phyloP scores from a whole-genome alignment of 129 eudicot species.

The Kitagawia praeruptora region DNA sequence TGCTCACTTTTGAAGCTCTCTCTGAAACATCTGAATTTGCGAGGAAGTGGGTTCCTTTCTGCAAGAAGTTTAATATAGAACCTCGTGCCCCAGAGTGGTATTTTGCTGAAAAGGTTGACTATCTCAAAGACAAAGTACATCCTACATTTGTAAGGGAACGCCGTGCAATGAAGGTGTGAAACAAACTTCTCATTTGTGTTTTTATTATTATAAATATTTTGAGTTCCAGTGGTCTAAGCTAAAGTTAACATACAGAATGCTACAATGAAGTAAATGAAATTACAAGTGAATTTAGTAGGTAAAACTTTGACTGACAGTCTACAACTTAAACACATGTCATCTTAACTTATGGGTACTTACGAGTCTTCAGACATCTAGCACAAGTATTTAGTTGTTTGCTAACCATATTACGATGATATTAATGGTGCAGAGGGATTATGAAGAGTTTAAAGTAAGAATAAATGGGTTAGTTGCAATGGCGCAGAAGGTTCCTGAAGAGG shows the following conservation, averaged over 20 bases:
- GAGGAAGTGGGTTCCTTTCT: constrained; percentile 90
- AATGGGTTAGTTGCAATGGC: constrained; percentile 87
- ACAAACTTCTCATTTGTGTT: background rate
- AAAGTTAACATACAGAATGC: background rate
- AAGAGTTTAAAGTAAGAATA: constrained; percentile 79
- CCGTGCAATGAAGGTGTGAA: constrained; percentile 85
- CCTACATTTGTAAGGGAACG: constrained; percentile 92
- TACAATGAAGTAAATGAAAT: background rate
- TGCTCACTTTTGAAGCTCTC: constrained; percentile 96
- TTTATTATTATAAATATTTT: background rate
- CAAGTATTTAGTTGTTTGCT: too few species aligned
- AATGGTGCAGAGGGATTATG: constrained; percentile 73
- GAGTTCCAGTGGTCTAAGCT: background rate
- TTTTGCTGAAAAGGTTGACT: constrained; percentile 78
- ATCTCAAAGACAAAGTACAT: constrained; percentile 77
- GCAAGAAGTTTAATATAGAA: constrained; percentile 81
- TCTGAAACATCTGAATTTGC: constrained; percentile 92
- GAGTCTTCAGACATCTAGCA: background rate
- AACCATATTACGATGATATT: background rate
- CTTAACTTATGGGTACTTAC: background rate
- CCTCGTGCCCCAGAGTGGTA: constrained; percentile 99
- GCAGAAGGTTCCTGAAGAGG: constrained; percentile 44
- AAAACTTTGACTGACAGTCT: background rate
- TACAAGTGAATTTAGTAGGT: background rate
- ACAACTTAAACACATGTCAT: background rate